A percentile compares a stretch with the other conserved stretches of the same genome.
phyloP scores from a whole-genome alignment of 2,329 filamentous ascomycete genomes.

The Colletotrichum sp. region DNA sequence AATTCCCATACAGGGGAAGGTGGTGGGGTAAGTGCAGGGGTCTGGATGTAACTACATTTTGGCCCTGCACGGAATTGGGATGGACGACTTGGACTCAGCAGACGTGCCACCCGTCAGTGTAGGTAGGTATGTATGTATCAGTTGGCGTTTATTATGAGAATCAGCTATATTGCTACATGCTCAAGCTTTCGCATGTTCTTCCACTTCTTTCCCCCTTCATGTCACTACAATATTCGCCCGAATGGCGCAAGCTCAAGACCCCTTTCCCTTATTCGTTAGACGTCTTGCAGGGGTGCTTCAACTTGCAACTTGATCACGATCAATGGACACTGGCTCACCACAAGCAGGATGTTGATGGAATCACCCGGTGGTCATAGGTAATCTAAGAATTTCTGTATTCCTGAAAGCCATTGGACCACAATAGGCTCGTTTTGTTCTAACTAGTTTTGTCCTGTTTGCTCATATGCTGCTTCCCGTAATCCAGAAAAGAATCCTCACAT shows the following conservation, averaged over 20 bases:
- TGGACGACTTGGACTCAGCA: not conserved
- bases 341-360: not conserved
- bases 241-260: not conserved
- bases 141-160: not conserved
- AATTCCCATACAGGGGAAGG: not conserved
- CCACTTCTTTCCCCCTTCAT: not conserved
- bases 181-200: not conserved
- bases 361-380: not conserved
- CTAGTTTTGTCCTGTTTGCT: not conserved
- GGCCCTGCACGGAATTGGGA: not conserved
- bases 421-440: not conserved
- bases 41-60: not conserved
- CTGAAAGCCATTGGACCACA: not conserved
- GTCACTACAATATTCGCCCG: not conserved
- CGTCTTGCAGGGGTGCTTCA: not conserved
- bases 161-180: not conserved
- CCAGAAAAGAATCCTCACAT: not conserved
- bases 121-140: not conserved
- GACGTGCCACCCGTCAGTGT: not conserved
- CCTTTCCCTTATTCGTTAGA: not conserved
- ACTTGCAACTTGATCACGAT: not conserved
- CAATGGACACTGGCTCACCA: not conserved
- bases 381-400: not conserved
- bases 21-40: slow-evolving; percentile 2
- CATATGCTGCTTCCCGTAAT: not conserved